phyloP scores from a whole-genome alignment of 768 basidiomycete genomes.

The Amanita jacksonii region DNA sequence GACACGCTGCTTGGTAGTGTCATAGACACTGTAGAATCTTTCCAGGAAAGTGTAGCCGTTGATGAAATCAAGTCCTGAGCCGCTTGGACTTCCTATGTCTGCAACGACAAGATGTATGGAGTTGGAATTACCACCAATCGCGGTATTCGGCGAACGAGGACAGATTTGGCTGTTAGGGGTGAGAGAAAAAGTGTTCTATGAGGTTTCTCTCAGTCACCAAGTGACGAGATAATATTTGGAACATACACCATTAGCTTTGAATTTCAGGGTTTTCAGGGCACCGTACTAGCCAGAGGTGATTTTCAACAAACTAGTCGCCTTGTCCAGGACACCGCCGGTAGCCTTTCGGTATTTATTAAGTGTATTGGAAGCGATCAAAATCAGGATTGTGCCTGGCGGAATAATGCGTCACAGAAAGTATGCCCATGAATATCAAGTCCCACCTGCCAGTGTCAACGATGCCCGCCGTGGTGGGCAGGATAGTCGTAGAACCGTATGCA shows the following conservation, averaged over 20 bases:
- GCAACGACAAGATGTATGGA: conserved; percentile 50
- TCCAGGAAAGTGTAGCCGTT: conserved; percentile 32
- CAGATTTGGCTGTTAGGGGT: conserved; percentile 62
- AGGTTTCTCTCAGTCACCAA: conserved; percentile 15
- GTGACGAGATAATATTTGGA: conserved; percentile 15
- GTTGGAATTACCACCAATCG: conserved; percentile 41
- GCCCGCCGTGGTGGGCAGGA: conserved; percentile 39
- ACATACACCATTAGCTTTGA: conserved; percentile 42
- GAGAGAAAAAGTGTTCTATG: conserved; percentile 41
- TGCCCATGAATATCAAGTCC: background rate
- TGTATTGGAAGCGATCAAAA: conserved; percentile 38
- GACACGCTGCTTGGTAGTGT: conserved; percentile 45
- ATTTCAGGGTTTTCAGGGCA: conserved; percentile 45
- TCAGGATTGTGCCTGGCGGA: conserved; percentile 35
- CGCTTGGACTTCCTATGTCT: conserved; percentile 40
- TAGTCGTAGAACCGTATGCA: conserved; percentile 37
- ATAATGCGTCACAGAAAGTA: background rate
- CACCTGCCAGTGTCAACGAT: conserved; percentile 48
- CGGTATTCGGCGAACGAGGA: conserved; percentile 48
- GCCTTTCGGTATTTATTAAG: conserved; percentile 31
- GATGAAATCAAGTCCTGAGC: conserved; percentile 60
- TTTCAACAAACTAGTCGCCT: conserved; percentile 37
- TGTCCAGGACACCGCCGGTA: conserved; percentile 35
- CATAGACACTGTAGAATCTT: conserved; percentile 60
- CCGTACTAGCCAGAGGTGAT: conserved; percentile 42